A percentile compares a stretch with the other conserved stretches of the same genome.
phyloP scores from a whole-genome alignment of 306 rosid genomes.

The Elaeagnus macrophylla region DNA sequence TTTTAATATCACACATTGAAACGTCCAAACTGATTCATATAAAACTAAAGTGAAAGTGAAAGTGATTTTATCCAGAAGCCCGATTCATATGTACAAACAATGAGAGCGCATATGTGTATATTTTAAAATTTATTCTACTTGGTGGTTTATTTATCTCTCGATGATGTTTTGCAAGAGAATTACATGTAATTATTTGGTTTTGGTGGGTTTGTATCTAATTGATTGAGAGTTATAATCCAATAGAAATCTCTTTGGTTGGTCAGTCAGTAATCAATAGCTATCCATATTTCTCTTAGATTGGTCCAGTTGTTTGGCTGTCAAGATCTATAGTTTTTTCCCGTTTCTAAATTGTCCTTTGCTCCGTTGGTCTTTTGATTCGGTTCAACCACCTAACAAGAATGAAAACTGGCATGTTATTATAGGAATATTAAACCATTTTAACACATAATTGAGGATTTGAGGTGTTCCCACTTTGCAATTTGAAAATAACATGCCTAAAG shows the following conservation, averaged over 20 bases:
- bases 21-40: constrained; percentile 2
- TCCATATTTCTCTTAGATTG: constrained; percentile 16
- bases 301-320: constrained; percentile 36
- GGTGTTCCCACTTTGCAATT: too few relatives aligned
- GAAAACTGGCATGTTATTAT: too few relatives aligned
- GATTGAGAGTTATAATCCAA: constrained; percentile 30
- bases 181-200: neutral
- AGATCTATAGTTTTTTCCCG: neutral
- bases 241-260: constrained; percentile 13
- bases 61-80: too few relatives aligned
- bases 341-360: neutral
- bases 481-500: too few relatives aligned
- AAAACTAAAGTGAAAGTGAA: neutral
- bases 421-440: too few relatives aligned
- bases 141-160: neutral
- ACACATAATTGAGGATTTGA: too few relatives aligned
- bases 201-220: constrained; percentile 24
- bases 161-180: constrained; percentile 7
- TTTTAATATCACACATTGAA: constrained; percentile 26
- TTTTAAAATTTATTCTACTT: constrained; percentile 1
- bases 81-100: constrained; percentile 4
- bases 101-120: neutral
- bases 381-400: neutral
- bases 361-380: too few relatives aligned
- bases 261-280: constrained; percentile 14